Base-by-base conservation (phyloP, 2,329 filamentous ascomycete genomes). In the Penicillium sp. region DNA sequence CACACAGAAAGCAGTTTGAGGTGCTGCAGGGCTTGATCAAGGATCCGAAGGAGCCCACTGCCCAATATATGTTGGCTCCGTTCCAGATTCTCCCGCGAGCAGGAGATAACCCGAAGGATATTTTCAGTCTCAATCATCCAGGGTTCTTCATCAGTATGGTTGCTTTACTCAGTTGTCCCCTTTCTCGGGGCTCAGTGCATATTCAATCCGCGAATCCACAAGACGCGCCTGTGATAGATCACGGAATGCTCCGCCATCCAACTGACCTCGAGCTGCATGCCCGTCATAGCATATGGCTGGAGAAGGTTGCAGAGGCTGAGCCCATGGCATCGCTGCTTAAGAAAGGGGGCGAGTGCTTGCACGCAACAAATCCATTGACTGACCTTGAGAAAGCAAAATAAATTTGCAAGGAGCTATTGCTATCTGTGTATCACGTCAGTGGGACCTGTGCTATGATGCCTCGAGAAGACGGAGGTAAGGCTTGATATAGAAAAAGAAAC, bases 191-290 rank as follows among this genome's bases (percentile, higher is more conserved):
- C 4, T 65, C 57, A 22, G 66, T 79, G 1, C 80, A 82, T 61
- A 76, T 82, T 49, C 63, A 59, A 0, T 81, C 78, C 0, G 53
- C 76, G 0, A 70, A 80, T 51, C 70, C 76, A 0, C 67, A 65
- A 0, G 70, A 64, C 0, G 65, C 73, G 19, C 80, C 80, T 0
- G 44, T 61, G 2, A 80, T 83, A 58, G 79, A 84, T 64, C 77
- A 78, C 0, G 72, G 73, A 12, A 82, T 82, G 54, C 71, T 83
- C 35, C 74, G 76, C 9, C 77, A 83, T 60, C 79, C 81, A 0
- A 68, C 80, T 0, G 81, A 83, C 56, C 58, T 78, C 6, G 74
- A 81, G 54, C 66, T 82, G 12, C 66, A 80, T 0, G 75, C 78
- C 0, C 71, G 75, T 3, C 73, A 76, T 37, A 59, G 75, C 2